phyloP scores from a whole-genome alignment of 176 grass and related monocot species.

The Triticum dicoccoides region DNA sequence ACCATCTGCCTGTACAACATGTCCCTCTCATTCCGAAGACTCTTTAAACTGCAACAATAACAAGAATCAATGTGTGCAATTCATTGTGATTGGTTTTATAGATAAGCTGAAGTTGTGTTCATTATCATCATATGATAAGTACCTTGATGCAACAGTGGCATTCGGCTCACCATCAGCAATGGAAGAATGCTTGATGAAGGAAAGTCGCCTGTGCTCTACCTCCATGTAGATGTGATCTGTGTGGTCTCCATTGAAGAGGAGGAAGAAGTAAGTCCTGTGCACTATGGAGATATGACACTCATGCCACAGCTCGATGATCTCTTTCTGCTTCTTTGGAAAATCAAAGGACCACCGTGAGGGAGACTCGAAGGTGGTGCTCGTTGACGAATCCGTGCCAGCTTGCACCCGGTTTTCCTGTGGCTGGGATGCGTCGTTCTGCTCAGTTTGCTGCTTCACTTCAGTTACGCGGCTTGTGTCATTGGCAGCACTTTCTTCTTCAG shows the following conservation, averaged over 20 bases:
- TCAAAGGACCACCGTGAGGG: slow-evolving; percentile 44
- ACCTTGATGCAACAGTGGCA: slow-evolving; percentile 51
- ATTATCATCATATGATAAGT: not conserved
- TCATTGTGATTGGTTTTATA: not conserved
- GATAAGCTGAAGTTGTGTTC: not conserved
- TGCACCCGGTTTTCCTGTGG: slow-evolving; percentile 40
- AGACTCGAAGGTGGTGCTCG: slow-evolving; percentile 27
- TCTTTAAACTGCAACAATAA: slow-evolving; percentile 54
- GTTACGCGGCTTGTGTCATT: slow-evolving; percentile 3
- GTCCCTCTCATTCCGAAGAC: slow-evolving; percentile 67
- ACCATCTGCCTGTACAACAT: slow-evolving; percentile 83
- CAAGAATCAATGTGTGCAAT: not conserved
- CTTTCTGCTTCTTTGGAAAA: slow-evolving; percentile 69
- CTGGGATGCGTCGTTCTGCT: slow-evolving; percentile 20
- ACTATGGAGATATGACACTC: slow-evolving; percentile 74
- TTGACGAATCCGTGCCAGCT: not conserved
- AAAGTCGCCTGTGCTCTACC: slow-evolving; percentile 76
- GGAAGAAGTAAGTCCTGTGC: slow-evolving; percentile 88
- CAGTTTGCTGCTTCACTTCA: slow-evolving; percentile 21
- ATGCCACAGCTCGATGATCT: slow-evolving; percentile 83
- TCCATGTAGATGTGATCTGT: slow-evolving; percentile 83
- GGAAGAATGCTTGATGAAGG: slow-evolving; percentile 61
- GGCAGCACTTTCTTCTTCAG: slow-evolving; percentile 28
- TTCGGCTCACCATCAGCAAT: slow-evolving; percentile 25
- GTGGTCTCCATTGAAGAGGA: slow-evolving; percentile 85